Percentiles rank a stretch among this genome's conserved stretches.
phyloP scores from a whole-genome alignment of 2,329 filamentous ascomycete species.

The Neoascochyta sp. region DNA sequence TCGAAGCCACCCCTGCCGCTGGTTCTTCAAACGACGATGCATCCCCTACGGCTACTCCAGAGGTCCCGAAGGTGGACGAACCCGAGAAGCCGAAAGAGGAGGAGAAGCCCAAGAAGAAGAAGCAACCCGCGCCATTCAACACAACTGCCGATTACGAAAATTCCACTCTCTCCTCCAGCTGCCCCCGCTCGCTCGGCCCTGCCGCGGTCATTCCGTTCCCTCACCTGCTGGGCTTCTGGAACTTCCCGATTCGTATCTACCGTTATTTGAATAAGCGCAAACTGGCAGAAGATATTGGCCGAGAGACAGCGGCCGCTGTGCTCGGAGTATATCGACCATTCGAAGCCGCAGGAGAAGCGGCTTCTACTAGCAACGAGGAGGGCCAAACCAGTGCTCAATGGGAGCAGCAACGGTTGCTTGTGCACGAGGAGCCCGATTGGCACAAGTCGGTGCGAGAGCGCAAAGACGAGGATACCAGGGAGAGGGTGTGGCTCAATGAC shows the following conservation, averaged over 20 bases:
- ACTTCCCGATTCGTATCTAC: conserved; percentile 80
- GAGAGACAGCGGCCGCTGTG: conserved; percentile 81
- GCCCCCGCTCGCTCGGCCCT: conserved; percentile 70
- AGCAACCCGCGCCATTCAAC: conserved; percentile 65
- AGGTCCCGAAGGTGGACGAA: conserved; percentile 25
- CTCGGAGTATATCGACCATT: conserved; percentile 56
- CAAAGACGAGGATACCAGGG: conserved; percentile 49
- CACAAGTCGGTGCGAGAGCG: conserved; percentile 67
- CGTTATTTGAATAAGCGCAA: conserved; percentile 82
- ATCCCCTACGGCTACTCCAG: conserved; percentile 26
- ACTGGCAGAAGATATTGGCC: conserved; percentile 83
- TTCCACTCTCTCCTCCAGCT: conserved; percentile 59
- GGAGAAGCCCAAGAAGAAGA: conserved; percentile 48
- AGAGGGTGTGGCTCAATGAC: conserved; percentile 69
- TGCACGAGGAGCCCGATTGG: conserved; percentile 75
- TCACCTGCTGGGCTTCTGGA: conserved; percentile 87
- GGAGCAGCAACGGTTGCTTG: conserved; percentile 65
- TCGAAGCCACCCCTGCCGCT: conserved; percentile 12
- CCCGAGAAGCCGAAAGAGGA: conserved; percentile 34
- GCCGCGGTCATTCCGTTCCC: conserved; percentile 72
- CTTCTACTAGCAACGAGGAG: conserved; percentile 28
- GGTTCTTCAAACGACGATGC: conserved; percentile 31
- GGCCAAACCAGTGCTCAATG: conserved; percentile 37
- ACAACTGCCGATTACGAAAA: conserved; percentile 71
- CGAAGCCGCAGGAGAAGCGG: conserved; percentile 20